phyloP scores from a whole-genome alignment of 805 yeast genomes.

The Ogataea wickerhamii region DNA sequence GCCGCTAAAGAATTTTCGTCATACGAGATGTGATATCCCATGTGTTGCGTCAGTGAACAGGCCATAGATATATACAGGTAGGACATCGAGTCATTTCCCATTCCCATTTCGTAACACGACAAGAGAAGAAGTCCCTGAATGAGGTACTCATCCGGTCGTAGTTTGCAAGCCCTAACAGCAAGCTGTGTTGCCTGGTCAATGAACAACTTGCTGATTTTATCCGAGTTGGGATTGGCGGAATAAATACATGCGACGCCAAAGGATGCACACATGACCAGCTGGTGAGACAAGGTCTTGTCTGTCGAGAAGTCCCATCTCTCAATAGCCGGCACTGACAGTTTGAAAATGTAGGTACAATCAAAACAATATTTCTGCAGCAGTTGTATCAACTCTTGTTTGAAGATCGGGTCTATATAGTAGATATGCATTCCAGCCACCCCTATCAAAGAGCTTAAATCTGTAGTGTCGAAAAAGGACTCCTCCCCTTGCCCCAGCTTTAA shows the following conservation, averaged over 20 bases:
- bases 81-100: slow-evolving; percentile 30
- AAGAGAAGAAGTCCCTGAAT: slow-evolving; percentile 25
- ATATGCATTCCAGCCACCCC: slow-evolving; percentile 6
- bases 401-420: slow-evolving; percentile 16
- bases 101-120: slow-evolving; percentile 32
- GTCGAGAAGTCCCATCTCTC: slow-evolving; percentile 1
- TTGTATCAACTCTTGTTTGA: slow-evolving; percentile 9
- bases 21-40: slow-evolving; percentile 32
- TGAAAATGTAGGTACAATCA: slow-evolving; percentile 13
- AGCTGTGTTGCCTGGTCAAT: slow-evolving; percentile 26
- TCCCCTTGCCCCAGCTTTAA: not conserved
- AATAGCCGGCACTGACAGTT: slow-evolving; percentile 11
- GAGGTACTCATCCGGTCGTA: slow-evolving; percentile 22
- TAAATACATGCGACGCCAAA: not conserved
- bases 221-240: not conserved
- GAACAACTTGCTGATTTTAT: slow-evolving; percentile 7
- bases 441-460: slow-evolving; percentile 12
- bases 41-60: slow-evolving; percentile 33
- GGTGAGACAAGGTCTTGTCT: not conserved
- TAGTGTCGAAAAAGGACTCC: not conserved
- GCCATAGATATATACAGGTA: slow-evolving; percentile 31
- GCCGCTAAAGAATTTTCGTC: slow-evolving; percentile 19
- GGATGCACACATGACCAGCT: not conserved
- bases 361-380: slow-evolving; percentile 17
- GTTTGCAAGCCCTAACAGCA: slow-evolving; percentile 22